Conservation (phyloP, 139 green algal genomes). For the Picochlorum sp. region DNA sequence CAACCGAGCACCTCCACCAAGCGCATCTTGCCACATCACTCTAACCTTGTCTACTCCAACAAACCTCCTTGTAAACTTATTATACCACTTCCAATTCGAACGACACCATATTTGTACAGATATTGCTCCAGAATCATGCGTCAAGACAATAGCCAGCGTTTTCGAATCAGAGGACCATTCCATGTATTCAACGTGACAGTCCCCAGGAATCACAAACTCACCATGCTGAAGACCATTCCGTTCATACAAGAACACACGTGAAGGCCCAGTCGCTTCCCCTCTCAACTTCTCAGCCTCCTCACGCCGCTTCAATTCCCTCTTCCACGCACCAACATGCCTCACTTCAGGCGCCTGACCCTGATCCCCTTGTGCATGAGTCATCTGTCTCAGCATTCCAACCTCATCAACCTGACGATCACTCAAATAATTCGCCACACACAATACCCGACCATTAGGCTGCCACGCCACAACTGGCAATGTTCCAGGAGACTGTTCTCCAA, state of each 20-base stretch:
- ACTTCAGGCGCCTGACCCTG: conserved; percentile 5
- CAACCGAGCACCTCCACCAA: conserved; percentile 32
- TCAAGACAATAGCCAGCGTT: conserved; percentile 63
- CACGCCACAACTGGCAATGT: conserved; percentile 58
- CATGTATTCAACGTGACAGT: conserved; percentile 25
- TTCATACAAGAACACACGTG: conserved; percentile 74
- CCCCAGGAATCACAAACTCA: conserved; percentile 56
- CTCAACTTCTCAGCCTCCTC: conserved; percentile 6
- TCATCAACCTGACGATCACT: neutral
- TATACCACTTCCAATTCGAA: conserved; percentile 94
- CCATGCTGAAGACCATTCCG: conserved; percentile 81
- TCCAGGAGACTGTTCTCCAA: conserved; percentile 30
- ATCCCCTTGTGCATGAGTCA: neutral
- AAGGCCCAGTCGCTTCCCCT: neutral
- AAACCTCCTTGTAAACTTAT: conserved; percentile 66
- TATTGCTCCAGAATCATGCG: neutral
- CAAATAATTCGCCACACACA: conserved; percentile 44
- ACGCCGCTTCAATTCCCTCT: conserved; percentile 12
- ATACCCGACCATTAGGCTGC: conserved; percentile 80
- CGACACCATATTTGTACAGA: conserved; percentile 82
- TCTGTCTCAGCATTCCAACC: neutral
- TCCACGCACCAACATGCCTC: conserved; percentile 26
- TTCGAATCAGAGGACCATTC: conserved; percentile 75
- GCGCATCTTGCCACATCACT: neutral
- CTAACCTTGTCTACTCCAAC: neutral